Evolutionary conservation across 805 yeast genomes (phyloP), one percentile per base, ranked within the genome.

Genomic region (Pichia phayaonensis): DNA sequence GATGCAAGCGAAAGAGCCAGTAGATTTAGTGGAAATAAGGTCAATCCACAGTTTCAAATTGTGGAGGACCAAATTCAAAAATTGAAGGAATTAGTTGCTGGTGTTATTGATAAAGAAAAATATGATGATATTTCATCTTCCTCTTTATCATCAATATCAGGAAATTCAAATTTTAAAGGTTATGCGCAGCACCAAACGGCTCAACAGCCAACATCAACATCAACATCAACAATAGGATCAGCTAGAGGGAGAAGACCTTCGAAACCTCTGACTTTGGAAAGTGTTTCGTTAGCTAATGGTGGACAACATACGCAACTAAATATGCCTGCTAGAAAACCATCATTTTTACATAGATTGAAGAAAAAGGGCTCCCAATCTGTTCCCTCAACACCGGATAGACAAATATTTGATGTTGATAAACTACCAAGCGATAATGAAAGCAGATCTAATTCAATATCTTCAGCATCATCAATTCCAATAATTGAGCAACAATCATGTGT

Each of bases 301-400:
- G 38, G n/a, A n/a, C 20, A 16, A 2, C 20, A 2, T 34, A 20
- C 20, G 7, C 48, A 24, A 40, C n/a, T 22, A 4, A 11, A 23
- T 24, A 48, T 39, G 38, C 47, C 39, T 10, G 43, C 16, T n/a
- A 23, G 46, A 31, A 47, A 36, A 20, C 45, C 50, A 5, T 47
- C 50, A 8, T 42, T 47, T 8, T 38, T 44, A 24, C 39, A 38
- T 16, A 20, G 51, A 26, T 18, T 44, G 8, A 40, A 44, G 20
- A 22, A 38, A 40, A 48, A 39, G 42, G 41, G 31, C 12, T 15
- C 48, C 5, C 47, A 44, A 40, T 48, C 51, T 16, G 27, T 29
- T 18, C 48, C 51, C 13, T 31, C 51, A 22, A 48, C 46, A 12
- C 40, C 45, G 10, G 50, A 47, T n/a, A 36, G 24, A 13, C 46